These are phyloP conservation scores for Emergomyces pasteurianus DNA, from an alignment of 2,329 filamentous ascomycete genomes.

Conservation along the genomic window DNA sequence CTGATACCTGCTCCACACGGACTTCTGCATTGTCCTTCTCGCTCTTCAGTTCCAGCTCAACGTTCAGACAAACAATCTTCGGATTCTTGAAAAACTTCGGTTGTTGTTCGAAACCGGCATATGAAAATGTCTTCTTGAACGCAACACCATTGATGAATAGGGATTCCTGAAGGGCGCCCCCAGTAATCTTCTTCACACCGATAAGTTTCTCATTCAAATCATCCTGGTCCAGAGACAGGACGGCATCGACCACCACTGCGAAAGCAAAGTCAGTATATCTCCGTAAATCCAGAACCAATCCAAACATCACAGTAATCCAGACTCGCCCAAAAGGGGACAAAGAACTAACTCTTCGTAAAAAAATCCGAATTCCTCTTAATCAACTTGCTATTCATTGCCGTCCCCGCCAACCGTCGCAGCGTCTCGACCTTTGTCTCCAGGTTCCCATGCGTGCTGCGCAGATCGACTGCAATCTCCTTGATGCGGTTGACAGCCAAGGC, in stretches of 20 bases:
- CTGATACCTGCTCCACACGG: constrained; percentile 92
- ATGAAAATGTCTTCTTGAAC: constrained; percentile 99
- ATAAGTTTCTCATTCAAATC: constrained; percentile 97
- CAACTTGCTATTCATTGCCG: constrained; percentile 98
- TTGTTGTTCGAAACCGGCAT: constrained; percentile 98
- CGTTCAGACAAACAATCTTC: constrained; percentile 94
- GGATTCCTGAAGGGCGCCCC: constrained; percentile 89
- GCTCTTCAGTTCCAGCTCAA: constrained; percentile 94
- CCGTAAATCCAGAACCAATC: not conserved
- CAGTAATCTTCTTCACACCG: constrained; percentile 95
- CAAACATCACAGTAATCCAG: not conserved
- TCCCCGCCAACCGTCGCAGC: constrained; percentile 76
- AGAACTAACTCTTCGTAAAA: constrained; percentile 92
- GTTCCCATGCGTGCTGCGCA: constrained; percentile 58
- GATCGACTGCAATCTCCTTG: constrained; percentile 79
- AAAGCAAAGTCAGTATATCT: constrained; percentile 4
- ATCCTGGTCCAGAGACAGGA: constrained; percentile 88
- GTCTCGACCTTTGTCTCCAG: constrained; percentile 83
- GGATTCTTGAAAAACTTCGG: constrained; percentile 90
- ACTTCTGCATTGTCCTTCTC: constrained; percentile 99
- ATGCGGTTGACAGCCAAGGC: constrained; percentile 95
- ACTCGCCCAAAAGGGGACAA: not conserved
- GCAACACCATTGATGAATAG: constrained; percentile 96
- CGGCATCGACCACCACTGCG: constrained; percentile 91
- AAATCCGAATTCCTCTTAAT: constrained; percentile 95